Percentiles rank a stretch among this genome's conserved stretches.
Conservation (phyloP, 2,329 filamentous ascomycete genomes). For the Coniochaeta sp. region DNA sequence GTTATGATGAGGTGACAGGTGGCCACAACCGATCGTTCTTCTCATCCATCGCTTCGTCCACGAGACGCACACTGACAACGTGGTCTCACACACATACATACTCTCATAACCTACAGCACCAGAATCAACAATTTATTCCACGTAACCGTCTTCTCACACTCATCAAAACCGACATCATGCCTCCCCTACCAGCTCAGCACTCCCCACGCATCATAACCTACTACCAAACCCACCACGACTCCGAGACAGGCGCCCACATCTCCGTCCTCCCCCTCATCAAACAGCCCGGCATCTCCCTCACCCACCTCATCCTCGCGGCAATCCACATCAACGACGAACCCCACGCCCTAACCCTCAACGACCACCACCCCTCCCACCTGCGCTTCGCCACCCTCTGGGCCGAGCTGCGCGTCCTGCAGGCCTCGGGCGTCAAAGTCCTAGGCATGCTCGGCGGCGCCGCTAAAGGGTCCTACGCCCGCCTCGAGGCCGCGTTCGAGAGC, state of each 20-base stretch:
- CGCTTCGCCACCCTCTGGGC: constrained; percentile 63
- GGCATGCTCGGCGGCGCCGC: constrained; percentile 78
- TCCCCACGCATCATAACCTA: constrained; percentile 26
- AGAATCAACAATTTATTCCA: not conserved
- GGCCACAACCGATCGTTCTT: no score
- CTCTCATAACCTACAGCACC: not conserved
- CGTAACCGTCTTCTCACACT: not conserved
- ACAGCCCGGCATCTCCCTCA: constrained; percentile 33
- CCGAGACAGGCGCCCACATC: constrained; percentile 24
- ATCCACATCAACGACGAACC: constrained; percentile 69
- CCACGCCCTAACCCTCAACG: constrained; percentile 63
- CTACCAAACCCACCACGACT: constrained; percentile 35
- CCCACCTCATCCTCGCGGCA: constrained; percentile 71
- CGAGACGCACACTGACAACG: no score
- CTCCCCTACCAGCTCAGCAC: constrained; percentile 18
- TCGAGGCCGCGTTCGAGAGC: constrained; percentile 51
- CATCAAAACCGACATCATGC: constrained; percentile 13
- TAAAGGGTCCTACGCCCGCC: constrained; percentile 57
- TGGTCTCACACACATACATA: no score
- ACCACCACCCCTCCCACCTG: constrained; percentile 57
- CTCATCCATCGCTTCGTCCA: no score
- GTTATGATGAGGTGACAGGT: no score
- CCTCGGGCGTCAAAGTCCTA: constrained; percentile 64
- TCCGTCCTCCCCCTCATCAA: constrained; percentile 34
- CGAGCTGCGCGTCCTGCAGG: constrained; percentile 63